Percentiles rank a stretch among this genome's conserved stretches.
Conservation (phyloP, 495 filamentous ascomycete species). For the Echria macrotheca region DNA sequence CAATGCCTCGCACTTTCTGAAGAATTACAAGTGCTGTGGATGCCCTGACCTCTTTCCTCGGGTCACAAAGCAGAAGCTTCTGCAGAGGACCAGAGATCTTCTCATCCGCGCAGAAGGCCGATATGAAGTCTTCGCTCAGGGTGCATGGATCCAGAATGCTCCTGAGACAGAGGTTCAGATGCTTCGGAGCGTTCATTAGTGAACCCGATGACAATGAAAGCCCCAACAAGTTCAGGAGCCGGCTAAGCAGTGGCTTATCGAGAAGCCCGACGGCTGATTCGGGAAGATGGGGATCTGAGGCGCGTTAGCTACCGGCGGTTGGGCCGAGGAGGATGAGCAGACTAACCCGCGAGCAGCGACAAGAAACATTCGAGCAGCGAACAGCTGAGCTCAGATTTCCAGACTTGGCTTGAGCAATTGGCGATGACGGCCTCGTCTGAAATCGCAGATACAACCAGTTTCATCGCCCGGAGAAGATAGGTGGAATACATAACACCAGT, state of each 20-base stretch:
- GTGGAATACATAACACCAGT: no score
- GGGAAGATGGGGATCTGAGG: conserved; percentile 22
- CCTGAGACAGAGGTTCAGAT: conserved; percentile 52
- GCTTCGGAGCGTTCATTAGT: conserved; percentile 30
- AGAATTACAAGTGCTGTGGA: conserved; percentile 36
- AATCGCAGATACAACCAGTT: conserved; percentile 43
- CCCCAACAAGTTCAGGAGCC: conserved; percentile 36
- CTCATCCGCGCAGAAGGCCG: conserved; percentile 41
- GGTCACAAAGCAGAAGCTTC: conserved; percentile 39
- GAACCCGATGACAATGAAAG: conserved; percentile 13
- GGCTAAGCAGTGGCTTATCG: conserved; percentile 26
- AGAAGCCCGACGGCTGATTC: conserved; percentile 23
- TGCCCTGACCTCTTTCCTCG: conserved; percentile 34
- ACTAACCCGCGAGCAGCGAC: conserved; percentile 39
- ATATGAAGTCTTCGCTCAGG: conserved; percentile 55
- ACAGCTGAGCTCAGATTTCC: conserved; percentile 37
- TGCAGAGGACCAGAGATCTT: conserved; percentile 27
- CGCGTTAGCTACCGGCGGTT: no score
- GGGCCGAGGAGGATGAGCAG: neutral
- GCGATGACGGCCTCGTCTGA: conserved; percentile 37
- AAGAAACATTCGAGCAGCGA: conserved; percentile 39
- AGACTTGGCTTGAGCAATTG: conserved; percentile 31
- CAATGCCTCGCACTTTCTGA: conserved; percentile 15
- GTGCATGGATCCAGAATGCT: conserved; percentile 61
- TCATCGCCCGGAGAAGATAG: conserved; percentile 32